These are phyloP conservation scores for Xylariaceae sp. DNA, from an alignment of 2,329 filamentous ascomycete species.

Conservation along the genomic window DNA sequence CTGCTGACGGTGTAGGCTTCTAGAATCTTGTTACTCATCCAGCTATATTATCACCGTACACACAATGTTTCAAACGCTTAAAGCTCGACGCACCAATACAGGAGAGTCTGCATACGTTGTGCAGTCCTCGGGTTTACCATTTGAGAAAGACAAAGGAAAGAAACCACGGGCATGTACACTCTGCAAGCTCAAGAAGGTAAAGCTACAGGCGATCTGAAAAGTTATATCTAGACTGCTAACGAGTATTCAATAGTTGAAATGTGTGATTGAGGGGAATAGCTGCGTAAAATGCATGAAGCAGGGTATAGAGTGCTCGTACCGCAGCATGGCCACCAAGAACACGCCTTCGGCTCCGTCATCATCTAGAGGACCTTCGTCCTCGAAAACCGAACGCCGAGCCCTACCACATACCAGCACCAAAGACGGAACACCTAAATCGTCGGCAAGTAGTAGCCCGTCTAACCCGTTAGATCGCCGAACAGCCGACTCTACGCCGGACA, in stretches of 20 bases:
- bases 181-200: slow-evolving; percentile 9
- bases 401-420: too few relatives aligned
- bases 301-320: slow-evolving; percentile 8
- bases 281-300: slow-evolving; percentile 5
- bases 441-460: too few relatives aligned
- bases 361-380: neutral
- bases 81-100: slow-evolving; percentile 9
- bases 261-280: neutral
- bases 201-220: neutral
- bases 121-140: slow-evolving; percentile 10
- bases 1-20: too few relatives aligned
- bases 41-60: too few relatives aligned
- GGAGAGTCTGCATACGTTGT: slow-evolving; percentile 13
- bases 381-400: neutral
- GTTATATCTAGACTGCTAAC: neutral
- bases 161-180: slow-evolving; percentile 10
- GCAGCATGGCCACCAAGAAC: neutral
- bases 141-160: slow-evolving; percentile 4
- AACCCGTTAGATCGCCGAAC: neutral
- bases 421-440: too few relatives aligned
- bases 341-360: neutral
- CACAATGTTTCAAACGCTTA: slow-evolving; percentile 14
- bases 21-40: too few relatives aligned
- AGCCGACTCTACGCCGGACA: neutral
- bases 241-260: slow-evolving; percentile 1